Percentiles rank a stretch among this genome's conserved stretches.
phyloP scores from a whole-genome alignment of 2,329 filamentous ascomycete species.

The Neonectria hederae region DNA sequence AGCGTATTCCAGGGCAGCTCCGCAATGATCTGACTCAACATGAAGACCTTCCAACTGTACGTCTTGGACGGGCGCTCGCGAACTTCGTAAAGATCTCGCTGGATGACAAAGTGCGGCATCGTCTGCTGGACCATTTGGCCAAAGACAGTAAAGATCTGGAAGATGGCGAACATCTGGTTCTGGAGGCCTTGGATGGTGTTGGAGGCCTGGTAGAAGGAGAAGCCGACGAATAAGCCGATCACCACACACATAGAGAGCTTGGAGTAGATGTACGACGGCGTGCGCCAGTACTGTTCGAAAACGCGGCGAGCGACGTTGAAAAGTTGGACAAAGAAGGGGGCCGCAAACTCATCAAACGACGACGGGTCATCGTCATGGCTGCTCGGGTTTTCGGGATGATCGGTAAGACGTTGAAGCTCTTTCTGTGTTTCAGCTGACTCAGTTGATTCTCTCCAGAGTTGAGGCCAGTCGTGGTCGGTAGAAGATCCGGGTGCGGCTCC shows the following conservation, averaged over 20 bases:
- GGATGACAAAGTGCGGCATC: constrained; percentile 76
- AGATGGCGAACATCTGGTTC: constrained; percentile 74
- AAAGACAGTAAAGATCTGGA: constrained; percentile 75
- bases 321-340: constrained; percentile 44
- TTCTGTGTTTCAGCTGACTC: constrained; percentile 45
- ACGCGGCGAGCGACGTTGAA: constrained; percentile 48
- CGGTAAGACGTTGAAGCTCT: constrained; percentile 44
- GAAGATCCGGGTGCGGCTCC: constrained; percentile 59
- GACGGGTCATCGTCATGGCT: constrained; percentile 19
- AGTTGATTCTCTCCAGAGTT: constrained; percentile 48
- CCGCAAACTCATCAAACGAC: constrained; percentile 46
- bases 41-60: constrained; percentile 73
- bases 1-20: constrained; percentile 77
- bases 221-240: constrained; percentile 58
- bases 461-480: constrained; percentile 49
- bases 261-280: constrained; percentile 70
- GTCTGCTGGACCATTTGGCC: constrained; percentile 71
- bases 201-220: constrained; percentile 70
- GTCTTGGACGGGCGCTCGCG: constrained; percentile 74
- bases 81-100: constrained; percentile 74
- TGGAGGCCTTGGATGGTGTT: constrained; percentile 71
- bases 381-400: constrained; percentile 8
- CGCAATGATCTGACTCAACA: constrained; percentile 72
- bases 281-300: constrained; percentile 49
- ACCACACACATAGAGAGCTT: constrained; percentile 49